Conservation (phyloP, 345 rosid genomes). For the Combretum micranthum region DNA sequence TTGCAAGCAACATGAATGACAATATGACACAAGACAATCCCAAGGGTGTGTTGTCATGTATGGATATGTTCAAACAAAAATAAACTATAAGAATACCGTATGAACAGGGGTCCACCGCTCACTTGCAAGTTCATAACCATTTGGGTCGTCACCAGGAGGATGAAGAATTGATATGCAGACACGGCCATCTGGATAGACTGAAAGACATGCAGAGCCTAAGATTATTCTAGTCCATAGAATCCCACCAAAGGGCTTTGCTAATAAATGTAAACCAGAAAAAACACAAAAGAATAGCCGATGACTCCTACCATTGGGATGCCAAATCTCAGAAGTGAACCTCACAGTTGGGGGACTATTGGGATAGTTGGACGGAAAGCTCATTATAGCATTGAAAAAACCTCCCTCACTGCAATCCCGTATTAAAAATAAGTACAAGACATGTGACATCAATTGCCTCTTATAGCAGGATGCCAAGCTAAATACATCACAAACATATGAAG, state of each 20-base stretch:
- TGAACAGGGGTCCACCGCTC: constrained; percentile 89
- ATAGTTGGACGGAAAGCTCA: constrained; percentile 67
- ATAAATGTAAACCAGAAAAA: background rate
- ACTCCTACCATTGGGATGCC: constrained; percentile 84
- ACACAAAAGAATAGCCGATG: constrained; percentile 6
- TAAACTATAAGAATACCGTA: constrained; percentile 41
- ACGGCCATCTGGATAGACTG: constrained; percentile 72
- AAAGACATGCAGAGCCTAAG: background rate
- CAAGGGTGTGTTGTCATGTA: too few relatives aligned
- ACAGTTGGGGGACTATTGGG: constrained; percentile 75
- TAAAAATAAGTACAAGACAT: background rate
- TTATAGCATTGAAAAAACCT: constrained; percentile 74
- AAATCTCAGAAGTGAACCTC: constrained; percentile 66
- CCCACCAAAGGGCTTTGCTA: background rate
- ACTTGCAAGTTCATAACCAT: constrained; percentile 83
- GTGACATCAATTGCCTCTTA: background rate
- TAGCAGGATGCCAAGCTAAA: background rate
- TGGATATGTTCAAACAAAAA: background rate
- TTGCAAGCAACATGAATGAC: too few relatives aligned
- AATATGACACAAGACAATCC: too few relatives aligned
- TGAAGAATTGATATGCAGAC: constrained; percentile 92
- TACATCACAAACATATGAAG: background rate
- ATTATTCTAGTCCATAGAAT: background rate
- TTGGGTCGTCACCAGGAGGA: constrained; percentile 93
- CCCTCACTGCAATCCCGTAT: constrained; percentile 74